A percentile compares a stretch with the other conserved stretches of the same genome.
Conservation (phyloP, 1,284 basidiomycete genomes). For the Puccinia novopanici region DNA sequence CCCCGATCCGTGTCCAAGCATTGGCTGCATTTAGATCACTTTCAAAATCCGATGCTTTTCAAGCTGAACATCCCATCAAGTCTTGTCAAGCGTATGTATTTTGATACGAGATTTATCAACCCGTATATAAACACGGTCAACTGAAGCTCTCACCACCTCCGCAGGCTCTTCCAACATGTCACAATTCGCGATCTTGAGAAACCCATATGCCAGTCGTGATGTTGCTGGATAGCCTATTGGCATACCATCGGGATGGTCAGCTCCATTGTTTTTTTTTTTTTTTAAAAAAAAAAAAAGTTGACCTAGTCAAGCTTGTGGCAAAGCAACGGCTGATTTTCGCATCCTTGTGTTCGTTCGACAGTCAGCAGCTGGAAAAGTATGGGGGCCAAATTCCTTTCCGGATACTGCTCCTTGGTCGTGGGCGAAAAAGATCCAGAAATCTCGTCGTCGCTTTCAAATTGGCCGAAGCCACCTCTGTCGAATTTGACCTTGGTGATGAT, state of each 20-base stretch:
- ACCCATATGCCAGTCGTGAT: constrained; percentile 75
- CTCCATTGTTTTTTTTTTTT: background rate
- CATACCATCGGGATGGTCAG: constrained; percentile 71
- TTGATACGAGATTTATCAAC: background rate
- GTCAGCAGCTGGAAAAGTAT: constrained; percentile 64
- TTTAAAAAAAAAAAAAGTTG: too few relatives aligned
- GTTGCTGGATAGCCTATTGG: constrained; percentile 78
- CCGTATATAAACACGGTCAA: background rate
- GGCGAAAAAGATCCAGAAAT: constrained; percentile 96
- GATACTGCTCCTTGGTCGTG: constrained; percentile 78
- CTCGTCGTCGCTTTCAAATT: too few relatives aligned
- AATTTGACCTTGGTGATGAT: constrained; percentile 77
- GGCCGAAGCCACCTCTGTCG: constrained; percentile 87
- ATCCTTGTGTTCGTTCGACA: too few relatives aligned
- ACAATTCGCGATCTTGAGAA: constrained; percentile 80
- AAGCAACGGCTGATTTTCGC: too few relatives aligned
- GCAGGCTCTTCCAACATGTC: constrained; percentile 74
- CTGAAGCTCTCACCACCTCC: constrained; percentile 5
- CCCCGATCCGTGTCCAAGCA: constrained; percentile 33
- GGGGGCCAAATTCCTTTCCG: constrained; percentile 70
- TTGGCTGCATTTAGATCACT: constrained; percentile 16
- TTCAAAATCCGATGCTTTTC: constrained; percentile 24
- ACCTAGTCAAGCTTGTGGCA: too few relatives aligned
- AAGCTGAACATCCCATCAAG: constrained; percentile 2
- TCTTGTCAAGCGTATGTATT: constrained; percentile 31